Evolutionary conservation across 1,139 yeast species (phyloP).

Genomic region (Taphrina wiesneri): DNA sequence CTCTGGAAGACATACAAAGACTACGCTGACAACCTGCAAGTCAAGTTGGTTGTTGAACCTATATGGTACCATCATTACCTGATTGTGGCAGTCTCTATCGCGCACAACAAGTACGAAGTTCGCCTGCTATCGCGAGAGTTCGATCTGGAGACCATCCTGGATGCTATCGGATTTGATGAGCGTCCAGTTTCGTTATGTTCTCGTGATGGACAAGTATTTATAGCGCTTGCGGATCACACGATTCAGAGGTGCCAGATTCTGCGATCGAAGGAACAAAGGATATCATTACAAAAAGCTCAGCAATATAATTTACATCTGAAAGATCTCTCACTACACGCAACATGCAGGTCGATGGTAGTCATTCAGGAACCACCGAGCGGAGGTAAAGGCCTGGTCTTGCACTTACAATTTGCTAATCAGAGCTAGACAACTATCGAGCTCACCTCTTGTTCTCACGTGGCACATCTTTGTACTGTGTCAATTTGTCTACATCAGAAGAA

Average conservation of each 20-base stretch:
- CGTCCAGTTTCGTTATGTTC: not conserved
- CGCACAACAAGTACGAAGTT: conserved; percentile 31
- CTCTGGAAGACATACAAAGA: conserved; percentile 49
- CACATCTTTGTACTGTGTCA: not conserved
- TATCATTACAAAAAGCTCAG: not conserved
- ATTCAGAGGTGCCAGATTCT: not conserved
- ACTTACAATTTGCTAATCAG: not conserved
- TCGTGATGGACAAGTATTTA: not conserved
- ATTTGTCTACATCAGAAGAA: not conserved
- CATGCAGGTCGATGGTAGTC: not conserved
- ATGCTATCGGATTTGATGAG: not conserved
- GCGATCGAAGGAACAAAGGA: not conserved
- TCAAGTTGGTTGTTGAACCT: conserved; percentile 50
- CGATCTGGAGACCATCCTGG: not conserved
- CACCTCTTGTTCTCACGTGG: not conserved
- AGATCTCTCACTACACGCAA: not conserved
- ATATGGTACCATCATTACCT: conserved; percentile 50
- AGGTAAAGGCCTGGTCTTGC: not conserved
- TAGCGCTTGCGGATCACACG: not conserved
- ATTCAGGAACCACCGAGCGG: not conserved
- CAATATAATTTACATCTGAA: not conserved
- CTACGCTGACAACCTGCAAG: conserved; percentile 47
- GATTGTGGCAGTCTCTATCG: conserved; percentile 47
- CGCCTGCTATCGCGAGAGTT: conserved; percentile 26
- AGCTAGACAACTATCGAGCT: not conserved